These are phyloP conservation scores for Penicillium angulare DNA, from an alignment of 495 filamentous ascomycete genomes.

Conservation along the genomic window DNA sequence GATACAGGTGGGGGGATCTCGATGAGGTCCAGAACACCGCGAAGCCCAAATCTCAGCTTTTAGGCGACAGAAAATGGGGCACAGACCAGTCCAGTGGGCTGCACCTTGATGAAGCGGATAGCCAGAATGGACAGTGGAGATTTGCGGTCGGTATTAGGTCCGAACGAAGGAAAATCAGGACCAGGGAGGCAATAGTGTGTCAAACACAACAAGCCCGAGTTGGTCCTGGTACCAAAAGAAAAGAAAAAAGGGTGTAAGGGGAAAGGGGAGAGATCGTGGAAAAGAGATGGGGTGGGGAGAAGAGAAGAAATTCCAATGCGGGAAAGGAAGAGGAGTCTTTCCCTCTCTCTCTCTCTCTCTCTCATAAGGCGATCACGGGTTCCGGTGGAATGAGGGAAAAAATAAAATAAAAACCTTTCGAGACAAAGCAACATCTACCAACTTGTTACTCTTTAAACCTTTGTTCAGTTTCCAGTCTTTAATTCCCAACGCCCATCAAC, in stretches of 20 bases:
- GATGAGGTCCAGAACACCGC: conserved; percentile 13
- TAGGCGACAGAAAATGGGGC: conserved; percentile 36
- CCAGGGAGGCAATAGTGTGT: conserved; percentile 45
- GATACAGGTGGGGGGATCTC: conserved; percentile 10
- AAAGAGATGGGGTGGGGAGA: conserved; percentile 12
- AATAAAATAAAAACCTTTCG: no score
- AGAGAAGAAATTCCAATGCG: conserved; percentile 3
- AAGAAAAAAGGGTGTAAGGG: conserved; percentile 17
- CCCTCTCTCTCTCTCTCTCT: conserved; percentile 19
- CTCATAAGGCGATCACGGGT: conserved; percentile 23
- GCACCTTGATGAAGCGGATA: conserved; percentile 30
- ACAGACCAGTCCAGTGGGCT: conserved; percentile 55
- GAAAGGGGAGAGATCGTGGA: conserved; percentile 16
- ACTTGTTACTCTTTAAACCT: background rate
- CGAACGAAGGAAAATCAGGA: conserved; percentile 44
- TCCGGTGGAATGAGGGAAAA: conserved; percentile 7
- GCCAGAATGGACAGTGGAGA: conserved; percentile 15
- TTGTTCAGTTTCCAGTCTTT: no score
- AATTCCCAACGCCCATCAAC: no score
- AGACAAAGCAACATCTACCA: conserved; percentile 1
- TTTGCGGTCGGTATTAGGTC: conserved; percentile 7
- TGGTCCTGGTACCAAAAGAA: conserved; percentile 28
- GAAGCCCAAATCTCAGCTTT: conserved; percentile 26
- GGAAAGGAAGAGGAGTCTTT: conserved; percentile 18
- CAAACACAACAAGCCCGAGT: conserved; percentile 46